Evolutionary conservation across 805 yeast species (phyloP), one percentile per base, ranked within the genome.

Genomic region (Kuraishia floccosa): DNA sequence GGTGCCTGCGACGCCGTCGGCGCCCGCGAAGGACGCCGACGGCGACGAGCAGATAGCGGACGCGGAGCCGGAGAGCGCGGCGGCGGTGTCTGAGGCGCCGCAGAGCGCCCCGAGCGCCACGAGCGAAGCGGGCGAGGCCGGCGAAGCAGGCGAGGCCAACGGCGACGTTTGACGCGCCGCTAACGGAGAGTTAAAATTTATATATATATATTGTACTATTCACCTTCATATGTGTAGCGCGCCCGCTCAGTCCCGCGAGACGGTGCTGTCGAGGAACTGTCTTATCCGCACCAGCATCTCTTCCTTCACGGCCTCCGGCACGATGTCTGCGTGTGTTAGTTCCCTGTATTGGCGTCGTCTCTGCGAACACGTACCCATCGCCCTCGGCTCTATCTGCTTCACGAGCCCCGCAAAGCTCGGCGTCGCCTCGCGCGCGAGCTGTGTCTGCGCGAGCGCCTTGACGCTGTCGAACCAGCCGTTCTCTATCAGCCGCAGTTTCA

Each of bases 381-480:
- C 94, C 42, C 65, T 60, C 6, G 81, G 78, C 42, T 74, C 80
- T 9, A 84, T 49, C 19, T 59, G 55, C 9, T 63, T 44, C 27
- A 69, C 57, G 10, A 83, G 49, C 24, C 61, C 61, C 3, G 68
- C 70, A 38, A 76, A 76, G 39, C 63, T 75, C 9, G 70, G 61
- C 8, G 52, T 49, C 24, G 58, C 63, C 16, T 59, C 58, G n/a
- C 33, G 60, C 56, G 20, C 51, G 33, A n/a, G 49, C 46, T 25
- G 42, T 37, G 12, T 38, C 42, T 22, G 31, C n/a, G 29, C 30
- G 27, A 23, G 31, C 28, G 3, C 35, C 38, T 72, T 63, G 17
- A 87, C 75, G 33, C 76, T 65, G 42, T 84, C 94, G 37, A 72
- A 73, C 96, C 96, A 87, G 5, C 96, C 96, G 1, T 78, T 66